phyloP scores from a whole-genome alignment of 2,329 filamentous ascomycete species.

The Blumeriella jaapii region DNA sequence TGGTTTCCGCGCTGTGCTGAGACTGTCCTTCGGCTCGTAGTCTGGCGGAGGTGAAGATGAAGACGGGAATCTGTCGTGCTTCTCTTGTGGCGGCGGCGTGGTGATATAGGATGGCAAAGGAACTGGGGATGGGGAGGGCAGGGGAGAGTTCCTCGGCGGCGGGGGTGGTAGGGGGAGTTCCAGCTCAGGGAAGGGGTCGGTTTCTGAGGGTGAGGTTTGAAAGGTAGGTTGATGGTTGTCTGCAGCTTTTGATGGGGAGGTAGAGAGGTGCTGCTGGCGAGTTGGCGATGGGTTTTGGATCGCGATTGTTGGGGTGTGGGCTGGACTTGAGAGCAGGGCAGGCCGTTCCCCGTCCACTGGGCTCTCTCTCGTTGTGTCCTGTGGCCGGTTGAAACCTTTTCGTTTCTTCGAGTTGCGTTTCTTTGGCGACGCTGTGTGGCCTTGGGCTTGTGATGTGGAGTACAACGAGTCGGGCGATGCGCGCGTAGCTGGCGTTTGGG shows the following conservation, averaged over 20 bases:
- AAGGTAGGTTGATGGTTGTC: too few relatives aligned
- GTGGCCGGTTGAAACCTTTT: not conserved
- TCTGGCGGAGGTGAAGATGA: too few relatives aligned
- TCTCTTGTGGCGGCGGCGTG: too few relatives aligned
- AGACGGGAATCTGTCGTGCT: too few relatives aligned
- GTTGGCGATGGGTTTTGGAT: not conserved
- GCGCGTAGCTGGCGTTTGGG: not conserved
- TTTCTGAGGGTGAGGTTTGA: too few relatives aligned
- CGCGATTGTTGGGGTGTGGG: not conserved
- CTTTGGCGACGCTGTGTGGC: not conserved
- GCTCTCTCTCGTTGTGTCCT: too few relatives aligned
- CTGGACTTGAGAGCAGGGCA: not conserved
- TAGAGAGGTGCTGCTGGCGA: not conserved
- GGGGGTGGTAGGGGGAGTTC: not conserved
- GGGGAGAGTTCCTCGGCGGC: too few relatives aligned
- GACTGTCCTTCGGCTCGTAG: constrained; percentile 5
- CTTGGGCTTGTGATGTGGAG: not conserved
- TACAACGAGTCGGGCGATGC: not conserved
- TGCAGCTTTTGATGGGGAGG: too few relatives aligned
- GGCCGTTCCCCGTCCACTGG: too few relatives aligned
- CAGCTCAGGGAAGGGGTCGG: too few relatives aligned
- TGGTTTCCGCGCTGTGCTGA: constrained; percentile 30
- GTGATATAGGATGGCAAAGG: too few relatives aligned
- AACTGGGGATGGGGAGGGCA: too few relatives aligned
- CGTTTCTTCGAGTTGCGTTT: not conserved